Evolutionary conservation across 441 rosid genomes (phyloP).

Genomic region (Gossypium davidsonii): DNA sequence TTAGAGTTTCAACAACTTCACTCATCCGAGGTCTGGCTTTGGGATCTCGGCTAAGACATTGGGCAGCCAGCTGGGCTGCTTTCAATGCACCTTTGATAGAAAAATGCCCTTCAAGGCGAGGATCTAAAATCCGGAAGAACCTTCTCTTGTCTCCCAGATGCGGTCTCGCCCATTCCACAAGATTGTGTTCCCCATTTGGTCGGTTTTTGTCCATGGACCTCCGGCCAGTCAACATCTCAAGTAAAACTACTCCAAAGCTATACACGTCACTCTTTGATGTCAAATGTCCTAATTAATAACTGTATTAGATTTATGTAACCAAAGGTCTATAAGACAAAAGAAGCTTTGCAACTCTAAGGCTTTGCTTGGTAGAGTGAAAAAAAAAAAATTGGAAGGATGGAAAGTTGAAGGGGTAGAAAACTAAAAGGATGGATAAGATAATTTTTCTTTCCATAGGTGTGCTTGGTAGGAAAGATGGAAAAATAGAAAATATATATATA

Average conservation of each 20-base stretch:
- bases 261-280: conserved; percentile 71
- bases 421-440: too few species aligned
- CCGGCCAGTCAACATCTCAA: conserved; percentile 64
- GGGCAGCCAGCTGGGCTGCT: conserved; percentile 57
- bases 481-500: too few species aligned
- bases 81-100: conserved; percentile 60
- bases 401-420: neutral
- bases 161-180: conserved; percentile 67
- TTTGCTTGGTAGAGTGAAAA: too few species aligned
- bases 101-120: conserved; percentile 67
- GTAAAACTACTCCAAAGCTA: conserved; percentile 69
- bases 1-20: conserved; percentile 48
- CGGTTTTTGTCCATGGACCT: conserved; percentile 66
- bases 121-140: conserved; percentile 48
- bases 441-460: too few species aligned
- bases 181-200: conserved; percentile 65
- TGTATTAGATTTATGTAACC: conserved; percentile 5
- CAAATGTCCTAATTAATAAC: conserved; percentile 42
- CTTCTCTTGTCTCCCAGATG: conserved; percentile 55
- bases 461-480: too few species aligned
- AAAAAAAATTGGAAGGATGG: too few species aligned
- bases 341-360: neutral
- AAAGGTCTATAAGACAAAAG: neutral
- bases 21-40: conserved; percentile 63
- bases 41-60: conserved; percentile 66